phyloP scores from a whole-genome alignment of 2,329 filamentous ascomycete genomes.

The Epichloe aotearoae region DNA sequence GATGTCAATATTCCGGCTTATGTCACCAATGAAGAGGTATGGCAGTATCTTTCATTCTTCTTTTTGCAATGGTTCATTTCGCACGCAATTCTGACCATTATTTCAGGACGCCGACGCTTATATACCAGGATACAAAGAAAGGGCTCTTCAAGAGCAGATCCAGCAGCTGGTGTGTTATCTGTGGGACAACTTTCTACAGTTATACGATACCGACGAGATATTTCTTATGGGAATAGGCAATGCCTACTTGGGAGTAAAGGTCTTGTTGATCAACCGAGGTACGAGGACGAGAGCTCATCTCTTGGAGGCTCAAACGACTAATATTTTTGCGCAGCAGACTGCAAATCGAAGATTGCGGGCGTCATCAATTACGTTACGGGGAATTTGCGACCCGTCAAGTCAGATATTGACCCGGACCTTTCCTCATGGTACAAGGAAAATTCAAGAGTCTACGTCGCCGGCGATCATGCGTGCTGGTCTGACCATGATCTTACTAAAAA shows the following conservation, averaged over 20 bases:
- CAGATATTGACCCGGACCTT: slow-evolving; percentile 60
- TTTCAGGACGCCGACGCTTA: slow-evolving; percentile 34
- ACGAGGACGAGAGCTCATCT: slow-evolving; percentile 11
- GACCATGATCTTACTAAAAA: slow-evolving; percentile 46
- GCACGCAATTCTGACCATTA: neutral
- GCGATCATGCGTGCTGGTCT: slow-evolving; percentile 63
- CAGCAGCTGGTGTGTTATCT: slow-evolving; percentile 72
- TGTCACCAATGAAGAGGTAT: slow-evolving; percentile 49
- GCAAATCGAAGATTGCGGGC: slow-evolving; percentile 54
- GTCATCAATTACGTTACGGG: slow-evolving; percentile 74
- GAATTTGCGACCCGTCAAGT: slow-evolving; percentile 62
- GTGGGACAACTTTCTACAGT: slow-evolving; percentile 94
- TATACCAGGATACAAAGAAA: slow-evolving; percentile 31
- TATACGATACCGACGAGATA: slow-evolving; percentile 57
- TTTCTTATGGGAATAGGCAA: slow-evolving; percentile 85
- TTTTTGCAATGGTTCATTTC: neutral
- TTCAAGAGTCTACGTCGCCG: slow-evolving; percentile 66
- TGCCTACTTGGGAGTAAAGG: slow-evolving; percentile 70
- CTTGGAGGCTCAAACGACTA: neutral
- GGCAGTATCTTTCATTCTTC: slow-evolving; percentile 2
- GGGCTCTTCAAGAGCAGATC: slow-evolving; percentile 42
- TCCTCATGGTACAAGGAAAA: slow-evolving; percentile 74
- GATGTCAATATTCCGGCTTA: slow-evolving; percentile 84
- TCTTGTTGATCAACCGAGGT: slow-evolving; percentile 68
- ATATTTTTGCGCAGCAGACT: slow-evolving; percentile 26